Base-by-base conservation (phyloP, 345 rosid genomes). In the Microthlaspi erraticum region DNA sequence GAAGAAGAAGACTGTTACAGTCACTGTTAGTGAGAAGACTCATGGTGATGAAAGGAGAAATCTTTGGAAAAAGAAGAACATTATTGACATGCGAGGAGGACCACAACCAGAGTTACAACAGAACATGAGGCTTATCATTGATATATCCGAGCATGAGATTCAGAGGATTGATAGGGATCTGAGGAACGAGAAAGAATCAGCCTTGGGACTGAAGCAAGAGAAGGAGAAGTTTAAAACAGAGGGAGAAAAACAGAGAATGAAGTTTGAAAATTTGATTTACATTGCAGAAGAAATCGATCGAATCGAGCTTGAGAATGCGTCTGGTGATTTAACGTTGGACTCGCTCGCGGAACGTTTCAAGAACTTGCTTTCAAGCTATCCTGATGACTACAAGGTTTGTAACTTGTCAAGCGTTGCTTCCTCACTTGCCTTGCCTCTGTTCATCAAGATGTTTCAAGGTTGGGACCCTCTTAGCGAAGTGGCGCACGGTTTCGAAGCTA, bases 21-120 rank as follows among this genome's bases (percentile, higher is more conserved):
- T 50, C 50, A 53, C 68, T 41, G 51, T 52, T 3, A 51, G 52
- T 29, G 71, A 64, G 61, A 71, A 67, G 80, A 73, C 54, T 62
- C 73, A 54, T 1, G 64, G 48, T 52, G 86, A 80, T 46, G 81
- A 66, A 50, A 66, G 63, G 4, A 83, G 69, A 53, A 89, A 85
- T 76, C 87, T 74, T 52, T 91, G 98, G 97, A 83, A 82, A 45
- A 91, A 82, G n/a, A n/a, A n/a, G n/a, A n/a, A n/a, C n/a, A n/a
- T n/a, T n/a, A n/a, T n/a, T n/a, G n/a, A n/a, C n/a, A n/a, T n/a
- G n/a, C n/a, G n/a, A n/a, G n/a, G n/a, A n/a, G 97, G 98, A 17
- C 96, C 94, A 2, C 96, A 91, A 94, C 94, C 98, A 0, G 96
- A 93, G 82, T 84, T 93, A 73, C 98, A 91, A 76, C 90, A 93